phyloP scores from a whole-genome alignment of 2,329 filamentous ascomycete species.

The Fusarium nelsonii region DNA sequence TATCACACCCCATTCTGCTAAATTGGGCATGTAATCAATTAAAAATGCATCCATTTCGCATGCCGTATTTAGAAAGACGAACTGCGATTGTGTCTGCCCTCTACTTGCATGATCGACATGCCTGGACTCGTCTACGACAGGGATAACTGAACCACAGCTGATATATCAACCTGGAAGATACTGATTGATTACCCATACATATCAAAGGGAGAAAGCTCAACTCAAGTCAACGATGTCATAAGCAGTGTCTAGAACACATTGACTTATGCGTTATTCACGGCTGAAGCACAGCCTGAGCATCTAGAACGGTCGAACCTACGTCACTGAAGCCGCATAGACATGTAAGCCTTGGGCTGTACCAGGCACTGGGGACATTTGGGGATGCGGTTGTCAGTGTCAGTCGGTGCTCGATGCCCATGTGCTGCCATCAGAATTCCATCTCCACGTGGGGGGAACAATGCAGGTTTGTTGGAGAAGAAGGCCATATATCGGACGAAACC shows the following conservation, averaged over 20 bases:
- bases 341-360: constrained; percentile 8
- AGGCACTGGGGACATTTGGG: constrained; percentile 13
- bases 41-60: constrained; percentile 13
- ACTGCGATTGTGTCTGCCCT: constrained; percentile 9
- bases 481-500: constrained; percentile 18
- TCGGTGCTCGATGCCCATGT: constrained; percentile 9
- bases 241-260: constrained; percentile 21
- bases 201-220: not conserved
- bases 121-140: constrained; percentile 29
- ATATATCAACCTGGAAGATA: constrained; percentile 4
- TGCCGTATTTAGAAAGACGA: constrained; percentile 14
- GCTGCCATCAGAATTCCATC: not conserved
- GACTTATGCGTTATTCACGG: constrained; percentile 32
- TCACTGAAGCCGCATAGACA: constrained; percentile 41
- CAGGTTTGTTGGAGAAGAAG: constrained; percentile 17
- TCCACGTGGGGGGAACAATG: constrained; percentile 15
- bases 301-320: constrained; percentile 47
- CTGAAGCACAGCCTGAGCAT: constrained; percentile 38
- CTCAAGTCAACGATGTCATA: constrained; percentile 32
- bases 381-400: constrained; percentile 10
- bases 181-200: not conserved
- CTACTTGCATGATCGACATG: constrained; percentile 34
- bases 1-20: constrained; percentile 11
- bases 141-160: constrained; percentile 25
- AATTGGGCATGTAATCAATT: constrained; percentile 22